Evolutionary conservation across 371 early-diverging fungal species (phyloP).

Genomic region (Parasitella parasitica): DNA sequence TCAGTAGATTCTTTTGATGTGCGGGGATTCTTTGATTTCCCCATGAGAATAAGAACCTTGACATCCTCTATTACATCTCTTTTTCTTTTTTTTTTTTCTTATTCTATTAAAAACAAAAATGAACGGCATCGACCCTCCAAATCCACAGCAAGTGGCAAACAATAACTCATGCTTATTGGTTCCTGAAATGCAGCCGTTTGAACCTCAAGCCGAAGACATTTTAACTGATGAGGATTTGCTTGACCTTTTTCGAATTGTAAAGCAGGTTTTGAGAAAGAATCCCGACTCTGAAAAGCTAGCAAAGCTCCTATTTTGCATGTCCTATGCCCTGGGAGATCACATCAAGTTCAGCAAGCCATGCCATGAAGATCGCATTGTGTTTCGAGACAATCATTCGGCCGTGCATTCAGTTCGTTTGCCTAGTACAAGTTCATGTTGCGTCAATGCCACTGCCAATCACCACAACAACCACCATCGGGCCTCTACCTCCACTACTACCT

Average conservation of each 20-base stretch:
- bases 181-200: constrained; percentile 22
- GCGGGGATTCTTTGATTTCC: constrained; percentile 2
- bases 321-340: constrained; percentile 43
- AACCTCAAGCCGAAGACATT: constrained; percentile 50
- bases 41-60: constrained; percentile 6
- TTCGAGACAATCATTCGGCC: constrained; percentile 23
- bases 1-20: background rate
- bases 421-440: constrained; percentile 27
- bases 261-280: constrained; percentile 39
- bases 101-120: too few relatives aligned
- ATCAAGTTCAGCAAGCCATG: constrained; percentile 38
- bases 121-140: constrained; percentile 3
- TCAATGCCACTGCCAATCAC: background rate
- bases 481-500: background rate
- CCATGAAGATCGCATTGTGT: constrained; percentile 39
- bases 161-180: constrained; percentile 5
- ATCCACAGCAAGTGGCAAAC: background rate
- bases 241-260: constrained; percentile 42
- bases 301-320: constrained; percentile 43
- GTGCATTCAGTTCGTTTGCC: constrained; percentile 32
- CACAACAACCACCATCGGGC: background rate
- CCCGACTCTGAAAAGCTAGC: constrained; percentile 39
- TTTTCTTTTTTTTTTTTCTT: background rate
- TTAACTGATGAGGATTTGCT: constrained; percentile 43
- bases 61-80: too few relatives aligned